Percentiles rank a stretch among this genome's conserved stretches.
phyloP scores from a whole-genome alignment of 2,329 filamentous ascomycete species.

The Aspergillus transmontanensis region DNA sequence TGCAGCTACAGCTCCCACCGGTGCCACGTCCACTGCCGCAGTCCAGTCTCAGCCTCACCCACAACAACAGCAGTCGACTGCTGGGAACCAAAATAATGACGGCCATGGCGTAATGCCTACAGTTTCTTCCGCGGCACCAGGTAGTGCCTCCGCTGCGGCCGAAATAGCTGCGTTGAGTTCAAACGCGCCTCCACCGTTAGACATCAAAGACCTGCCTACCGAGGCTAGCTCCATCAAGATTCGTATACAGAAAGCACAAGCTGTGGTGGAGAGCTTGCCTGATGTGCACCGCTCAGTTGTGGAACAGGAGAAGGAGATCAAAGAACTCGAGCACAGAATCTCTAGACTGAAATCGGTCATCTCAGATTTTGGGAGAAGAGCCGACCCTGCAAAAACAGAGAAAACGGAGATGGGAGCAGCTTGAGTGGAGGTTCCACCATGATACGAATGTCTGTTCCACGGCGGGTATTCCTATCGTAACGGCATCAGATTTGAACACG shows the following conservation, averaged over 20 bases:
- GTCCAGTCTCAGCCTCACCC: constrained; percentile 23
- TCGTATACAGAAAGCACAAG: constrained; percentile 77
- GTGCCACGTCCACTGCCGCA: constrained; percentile 13
- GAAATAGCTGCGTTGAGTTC: constrained; percentile 29
- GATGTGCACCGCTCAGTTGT: constrained; percentile 47
- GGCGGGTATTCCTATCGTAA: not conserved
- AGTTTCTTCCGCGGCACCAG: constrained; percentile 34
- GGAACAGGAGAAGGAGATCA: constrained; percentile 49
- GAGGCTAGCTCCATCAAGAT: constrained; percentile 80
- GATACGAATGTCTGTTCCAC: not conserved
- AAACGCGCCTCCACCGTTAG: constrained; percentile 49
- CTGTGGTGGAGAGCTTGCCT: constrained; percentile 44
- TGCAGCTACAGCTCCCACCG: constrained; percentile 28
- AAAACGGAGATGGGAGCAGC: constrained; percentile 7
- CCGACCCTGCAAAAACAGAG: constrained; percentile 12
- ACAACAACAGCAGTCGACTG: constrained; percentile 31
- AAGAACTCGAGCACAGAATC: constrained; percentile 44
- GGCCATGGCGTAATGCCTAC: constrained; percentile 28
- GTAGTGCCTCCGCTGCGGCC: constrained; percentile 21
- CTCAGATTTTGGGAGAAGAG: constrained; percentile 43
- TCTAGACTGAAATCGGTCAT: constrained; percentile 42
- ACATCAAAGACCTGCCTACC: constrained; percentile 75
- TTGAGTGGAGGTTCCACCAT: not conserved
- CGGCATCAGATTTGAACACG: not conserved
- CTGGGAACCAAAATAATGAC: constrained; percentile 30